These are phyloP conservation scores for Stagonosporopsis tanaceti DNA, from an alignment of 2,329 filamentous ascomycete species.

Conservation along the genomic window DNA sequence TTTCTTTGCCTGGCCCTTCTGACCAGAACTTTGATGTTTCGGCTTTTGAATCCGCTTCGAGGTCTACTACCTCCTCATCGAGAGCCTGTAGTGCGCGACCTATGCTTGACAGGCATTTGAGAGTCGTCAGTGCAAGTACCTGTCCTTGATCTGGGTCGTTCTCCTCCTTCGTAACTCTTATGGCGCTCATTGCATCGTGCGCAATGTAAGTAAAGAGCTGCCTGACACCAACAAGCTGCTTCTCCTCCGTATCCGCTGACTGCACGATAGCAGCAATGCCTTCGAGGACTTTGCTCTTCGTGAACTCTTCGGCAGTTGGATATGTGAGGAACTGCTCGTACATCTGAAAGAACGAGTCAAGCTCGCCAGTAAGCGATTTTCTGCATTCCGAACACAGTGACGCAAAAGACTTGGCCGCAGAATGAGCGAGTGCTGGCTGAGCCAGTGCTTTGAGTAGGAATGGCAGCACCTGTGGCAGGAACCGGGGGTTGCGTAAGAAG, in stretches of 20 bases:
- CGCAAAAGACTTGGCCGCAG: conserved; percentile 77
- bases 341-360: conserved; percentile 73
- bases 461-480: conserved; percentile 74
- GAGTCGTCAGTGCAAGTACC: conserved; percentile 58
- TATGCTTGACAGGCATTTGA: conserved; percentile 74
- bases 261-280: conserved; percentile 80
- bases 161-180: conserved; percentile 42
- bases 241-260: conserved; percentile 67
- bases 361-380: conserved; percentile 70
- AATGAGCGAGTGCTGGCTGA: conserved; percentile 67
- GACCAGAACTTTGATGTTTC: conserved; percentile 58
- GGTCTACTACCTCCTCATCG: conserved; percentile 71
- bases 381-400: conserved; percentile 80
- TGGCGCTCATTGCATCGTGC: conserved; percentile 61
- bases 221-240: conserved; percentile 63
- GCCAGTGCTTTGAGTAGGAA: conserved; percentile 76
- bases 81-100: conserved; percentile 76
- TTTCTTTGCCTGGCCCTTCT: conserved; percentile 55
- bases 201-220: conserved; percentile 69
- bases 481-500: conserved; percentile 73
- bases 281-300: conserved; percentile 76
- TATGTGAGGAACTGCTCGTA: conserved; percentile 71
- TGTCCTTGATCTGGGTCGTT: conserved; percentile 53
- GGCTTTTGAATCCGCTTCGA: conserved; percentile 61
- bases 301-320: conserved; percentile 69